Evolutionary conservation across 768 basidiomycete genomes (phyloP).

Genomic region (Coprinopsis marcescibilis): DNA sequence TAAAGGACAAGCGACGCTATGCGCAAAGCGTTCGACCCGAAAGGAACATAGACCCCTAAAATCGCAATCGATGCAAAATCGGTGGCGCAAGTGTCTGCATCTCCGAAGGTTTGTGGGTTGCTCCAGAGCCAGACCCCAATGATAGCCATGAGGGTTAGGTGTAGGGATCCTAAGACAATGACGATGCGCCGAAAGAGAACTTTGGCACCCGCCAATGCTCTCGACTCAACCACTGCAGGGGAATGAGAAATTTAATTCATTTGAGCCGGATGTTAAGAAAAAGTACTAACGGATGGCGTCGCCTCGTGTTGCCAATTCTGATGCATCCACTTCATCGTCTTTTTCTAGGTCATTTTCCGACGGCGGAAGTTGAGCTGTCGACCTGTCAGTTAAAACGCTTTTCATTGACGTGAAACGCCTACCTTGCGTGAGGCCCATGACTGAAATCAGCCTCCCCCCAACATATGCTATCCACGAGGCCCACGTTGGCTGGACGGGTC

Average conservation of each 20-base stretch:
- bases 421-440: too few relatives aligned
- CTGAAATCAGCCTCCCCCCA: not conserved
- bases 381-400: too few relatives aligned
- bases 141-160: constrained; percentile 10
- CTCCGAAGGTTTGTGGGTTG: constrained; percentile 3
- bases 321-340: too few relatives aligned
- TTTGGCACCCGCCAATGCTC: too few relatives aligned
- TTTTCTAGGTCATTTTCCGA: too few relatives aligned
- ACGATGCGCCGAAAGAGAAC: constrained; percentile 1
- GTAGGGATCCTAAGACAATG: constrained; percentile 7
- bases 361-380: too few relatives aligned
- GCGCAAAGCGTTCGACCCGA: not conserved
- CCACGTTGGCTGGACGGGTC: not conserved
- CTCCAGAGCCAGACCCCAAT: constrained; percentile 14
- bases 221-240: too few relatives aligned
- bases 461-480: not conserved
- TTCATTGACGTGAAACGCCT: too few relatives aligned
- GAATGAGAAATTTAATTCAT: too few relatives aligned
- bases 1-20: constrained; percentile 4
- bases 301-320: too few relatives aligned
- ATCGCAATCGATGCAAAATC: not conserved
- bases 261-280: too few relatives aligned
- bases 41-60: not conserved
- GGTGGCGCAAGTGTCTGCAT: not conserved
- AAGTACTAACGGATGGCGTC: too few relatives aligned